Evolutionary conservation across 306 rosid genomes (phyloP).

Genomic region (Macrotyloma uniflorum): DNA sequence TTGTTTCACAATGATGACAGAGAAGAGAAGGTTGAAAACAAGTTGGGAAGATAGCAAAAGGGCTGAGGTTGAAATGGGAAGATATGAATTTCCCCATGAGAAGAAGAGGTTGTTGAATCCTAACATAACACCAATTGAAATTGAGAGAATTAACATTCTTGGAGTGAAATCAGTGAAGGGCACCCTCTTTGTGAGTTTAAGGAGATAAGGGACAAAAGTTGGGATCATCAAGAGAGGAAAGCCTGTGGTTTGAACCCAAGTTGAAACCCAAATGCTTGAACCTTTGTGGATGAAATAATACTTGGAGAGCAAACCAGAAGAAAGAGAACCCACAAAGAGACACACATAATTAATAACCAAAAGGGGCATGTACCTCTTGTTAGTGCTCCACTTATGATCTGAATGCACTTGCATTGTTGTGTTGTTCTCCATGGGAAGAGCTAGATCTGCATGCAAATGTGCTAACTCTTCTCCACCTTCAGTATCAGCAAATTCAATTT

Average conservation of each 20-base stretch:
- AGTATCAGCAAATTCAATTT: slow-evolving; percentile 31
- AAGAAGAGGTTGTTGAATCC: slow-evolving; percentile 70
- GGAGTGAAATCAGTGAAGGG: slow-evolving; percentile 63
- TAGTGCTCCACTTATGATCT: slow-evolving; percentile 42
- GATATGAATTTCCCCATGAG: slow-evolving; percentile 69
- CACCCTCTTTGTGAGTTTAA: slow-evolving; percentile 46
- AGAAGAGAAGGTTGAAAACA: slow-evolving; percentile 66
- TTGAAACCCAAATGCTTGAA: slow-evolving; percentile 70
- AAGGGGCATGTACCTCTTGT: slow-evolving; percentile 49
- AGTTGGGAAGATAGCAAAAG: slow-evolving; percentile 71
- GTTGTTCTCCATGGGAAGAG: background rate
- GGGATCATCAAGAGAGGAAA: slow-evolving; percentile 66
- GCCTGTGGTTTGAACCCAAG: slow-evolving; percentile 73
- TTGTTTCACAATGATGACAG: slow-evolving; percentile 61
- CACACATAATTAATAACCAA: slow-evolving; percentile 49
- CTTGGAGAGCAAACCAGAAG: slow-evolving; percentile 68
- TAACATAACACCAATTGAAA: slow-evolving; percentile 56
- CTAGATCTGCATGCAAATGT: background rate
- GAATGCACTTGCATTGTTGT: slow-evolving; percentile 25
- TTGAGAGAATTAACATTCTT: slow-evolving; percentile 42
- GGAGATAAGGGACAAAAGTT: slow-evolving; percentile 50
- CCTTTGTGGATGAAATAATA: slow-evolving; percentile 78
- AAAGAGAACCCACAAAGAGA: slow-evolving; percentile 66
- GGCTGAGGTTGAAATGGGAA: slow-evolving; percentile 76
- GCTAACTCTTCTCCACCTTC: background rate